Percentiles rank a stretch among this genome's conserved stretches.
These are phyloP conservation scores for Orbilia blumenaviensis DNA, from an alignment of 2,329 filamentous ascomycete genomes.

Conservation along the genomic window DNA sequence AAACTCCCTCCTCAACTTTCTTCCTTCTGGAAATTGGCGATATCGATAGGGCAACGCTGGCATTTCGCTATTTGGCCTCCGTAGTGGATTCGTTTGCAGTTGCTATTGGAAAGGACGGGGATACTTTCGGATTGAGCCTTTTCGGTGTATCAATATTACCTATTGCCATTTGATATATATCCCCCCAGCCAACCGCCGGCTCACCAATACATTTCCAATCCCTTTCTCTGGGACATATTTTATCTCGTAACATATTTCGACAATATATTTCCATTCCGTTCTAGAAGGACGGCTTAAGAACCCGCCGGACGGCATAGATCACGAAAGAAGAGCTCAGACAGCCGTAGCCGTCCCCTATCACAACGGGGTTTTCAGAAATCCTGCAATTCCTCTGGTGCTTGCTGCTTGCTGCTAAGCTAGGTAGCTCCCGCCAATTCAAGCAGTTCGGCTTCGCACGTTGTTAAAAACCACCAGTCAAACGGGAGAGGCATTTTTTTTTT, in stretches of 20 bases:
- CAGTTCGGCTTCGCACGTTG: conserved; percentile 50
- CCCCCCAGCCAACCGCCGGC: conserved; percentile 13
- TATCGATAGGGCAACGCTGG: conserved; percentile 41
- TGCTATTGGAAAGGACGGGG: conserved; percentile 3
- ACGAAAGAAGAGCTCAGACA: conserved; percentile 7
- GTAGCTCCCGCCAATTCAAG: conserved; percentile 49
- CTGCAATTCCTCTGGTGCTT: background rate
- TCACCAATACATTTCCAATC: conserved; percentile 31
- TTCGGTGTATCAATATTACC: conserved; percentile 34
- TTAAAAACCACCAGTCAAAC: conserved; percentile 39
- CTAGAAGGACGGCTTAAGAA: conserved; percentile 40
- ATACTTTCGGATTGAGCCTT: background rate
- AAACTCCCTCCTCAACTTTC: conserved; percentile 32
- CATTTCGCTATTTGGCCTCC: conserved; percentile 23
- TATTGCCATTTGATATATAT: conserved; percentile 16
- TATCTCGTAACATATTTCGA: conserved; percentile 38
- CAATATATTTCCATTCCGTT: conserved; percentile 52
- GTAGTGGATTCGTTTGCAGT: conserved; percentile 25
- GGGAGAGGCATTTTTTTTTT: conserved; percentile 40
- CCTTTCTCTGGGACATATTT: conserved; percentile 35
- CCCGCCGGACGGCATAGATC: conserved; percentile 22
- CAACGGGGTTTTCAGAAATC: conserved; percentile 34
- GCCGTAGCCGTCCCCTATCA: conserved; percentile 36
- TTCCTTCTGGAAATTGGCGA: conserved; percentile 27
- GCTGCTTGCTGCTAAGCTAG: conserved; percentile 20